A percentile compares a stretch with the other conserved stretches of the same genome.
These are phyloP conservation scores for Dothistroma septosporum DNA, from an alignment of 2,329 filamentous ascomycete genomes.

Conservation along the genomic window DNA sequence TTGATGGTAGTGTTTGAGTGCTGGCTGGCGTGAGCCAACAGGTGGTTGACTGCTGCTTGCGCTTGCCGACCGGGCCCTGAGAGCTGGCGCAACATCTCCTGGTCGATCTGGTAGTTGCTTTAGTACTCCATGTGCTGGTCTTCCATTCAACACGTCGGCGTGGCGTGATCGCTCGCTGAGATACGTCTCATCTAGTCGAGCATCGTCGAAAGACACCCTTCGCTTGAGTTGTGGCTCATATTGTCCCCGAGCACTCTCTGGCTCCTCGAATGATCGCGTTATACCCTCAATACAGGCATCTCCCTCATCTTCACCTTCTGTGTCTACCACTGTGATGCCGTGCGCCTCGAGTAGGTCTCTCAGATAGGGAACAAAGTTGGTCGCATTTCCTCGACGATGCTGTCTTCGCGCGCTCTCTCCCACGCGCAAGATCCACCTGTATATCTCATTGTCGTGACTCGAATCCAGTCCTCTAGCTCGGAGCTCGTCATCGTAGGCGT, in stretches of 20 bases:
- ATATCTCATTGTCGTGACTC: constrained; percentile 70
- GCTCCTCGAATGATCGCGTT: constrained; percentile 11
- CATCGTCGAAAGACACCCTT: constrained; percentile 56
- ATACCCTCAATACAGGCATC: constrained; percentile 36
- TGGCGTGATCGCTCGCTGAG: constrained; percentile 32
- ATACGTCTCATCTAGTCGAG: constrained; percentile 51
- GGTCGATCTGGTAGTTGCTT: constrained; percentile 21
- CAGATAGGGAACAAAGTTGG: constrained; percentile 27
- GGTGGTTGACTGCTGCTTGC: constrained; percentile 7
- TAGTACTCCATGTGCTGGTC: constrained; percentile 12
- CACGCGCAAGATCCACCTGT: constrained; percentile 74
- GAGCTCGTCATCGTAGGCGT: constrained; percentile 74
- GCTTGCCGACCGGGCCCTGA: constrained; percentile 26
- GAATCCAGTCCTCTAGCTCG: constrained; percentile 64
- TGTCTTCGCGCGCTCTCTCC: constrained; percentile 48
- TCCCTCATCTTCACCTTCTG: constrained; percentile 20
- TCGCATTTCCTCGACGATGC: constrained; percentile 15
- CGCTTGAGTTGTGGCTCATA: constrained; percentile 33
- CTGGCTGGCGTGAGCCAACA: constrained; percentile 8
- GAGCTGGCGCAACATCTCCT: constrained; percentile 5
- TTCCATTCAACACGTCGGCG: constrained; percentile 4
- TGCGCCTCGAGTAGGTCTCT: constrained; percentile 28
- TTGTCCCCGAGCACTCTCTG: constrained; percentile 12
- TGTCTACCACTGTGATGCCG: constrained; percentile 23
- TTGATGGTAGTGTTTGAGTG: constrained; percentile 17